Evolutionary conservation across 805 yeast species (phyloP).

Genomic region (Yamadazyma olivae): DNA sequence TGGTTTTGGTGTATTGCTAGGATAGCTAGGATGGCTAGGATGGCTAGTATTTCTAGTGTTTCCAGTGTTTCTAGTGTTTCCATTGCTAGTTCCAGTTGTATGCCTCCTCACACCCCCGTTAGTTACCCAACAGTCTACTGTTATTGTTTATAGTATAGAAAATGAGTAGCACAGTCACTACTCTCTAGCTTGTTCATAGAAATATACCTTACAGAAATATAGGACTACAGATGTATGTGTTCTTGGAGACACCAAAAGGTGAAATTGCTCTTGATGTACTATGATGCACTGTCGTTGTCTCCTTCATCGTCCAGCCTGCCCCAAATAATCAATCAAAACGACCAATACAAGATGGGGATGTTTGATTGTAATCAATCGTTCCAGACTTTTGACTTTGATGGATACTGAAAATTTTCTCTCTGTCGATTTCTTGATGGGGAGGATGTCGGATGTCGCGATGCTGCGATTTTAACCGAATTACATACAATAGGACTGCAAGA

Average conservation of each 20-base stretch:
- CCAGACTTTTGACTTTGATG: slow-evolving; percentile 3
- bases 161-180: too few relatives aligned
- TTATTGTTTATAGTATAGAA: not conserved
- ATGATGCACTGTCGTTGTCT: slow-evolving; percentile 36
- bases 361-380: slow-evolving; percentile 14
- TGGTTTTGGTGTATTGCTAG: too few relatives aligned
- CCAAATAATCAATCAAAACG: slow-evolving; percentile 41
- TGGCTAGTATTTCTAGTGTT: too few relatives aligned
- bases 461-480: too few relatives aligned
- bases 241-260: slow-evolving; percentile 50
- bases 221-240: slow-evolving; percentile 32
- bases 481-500: too few relatives aligned
- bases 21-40: too few relatives aligned
- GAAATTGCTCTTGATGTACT: slow-evolving; percentile 40
- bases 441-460: too few relatives aligned
- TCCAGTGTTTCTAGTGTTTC: too few relatives aligned
- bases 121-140: not conserved
- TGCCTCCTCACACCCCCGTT: too few relatives aligned
- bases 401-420: slow-evolving; percentile 6
- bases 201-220: not conserved
- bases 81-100: too few relatives aligned
- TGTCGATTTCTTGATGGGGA: too few relatives aligned
- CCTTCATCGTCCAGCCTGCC: slow-evolving; percentile 23
- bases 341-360: slow-evolving; percentile 35
- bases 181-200: too few relatives aligned